These are phyloP conservation scores for Acacia concinna DNA, from an alignment of 331 rosid genomes.

Conservation along the genomic window DNA sequence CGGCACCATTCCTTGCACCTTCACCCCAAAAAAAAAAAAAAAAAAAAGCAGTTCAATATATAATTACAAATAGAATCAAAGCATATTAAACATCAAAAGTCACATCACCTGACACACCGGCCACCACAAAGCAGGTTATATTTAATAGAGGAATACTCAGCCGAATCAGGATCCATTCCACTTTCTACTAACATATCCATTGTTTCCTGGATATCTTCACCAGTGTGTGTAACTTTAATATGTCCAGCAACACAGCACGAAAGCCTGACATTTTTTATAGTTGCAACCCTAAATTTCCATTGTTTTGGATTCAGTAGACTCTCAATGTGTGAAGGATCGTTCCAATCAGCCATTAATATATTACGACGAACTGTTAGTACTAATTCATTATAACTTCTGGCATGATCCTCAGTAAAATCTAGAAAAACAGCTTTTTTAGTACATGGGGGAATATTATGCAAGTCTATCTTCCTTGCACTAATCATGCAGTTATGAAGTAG, in stretches of 20 bases:
- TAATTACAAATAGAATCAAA: conserved; percentile 12
- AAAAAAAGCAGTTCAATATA: conserved; percentile 21
- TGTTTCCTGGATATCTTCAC: conserved; percentile 97
- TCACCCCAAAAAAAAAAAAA: conserved; percentile 11
- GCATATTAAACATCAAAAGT: conserved; percentile 32
- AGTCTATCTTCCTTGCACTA: conserved; percentile 86
- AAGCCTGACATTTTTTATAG: conserved; percentile 79
- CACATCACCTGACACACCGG: conserved; percentile 71
- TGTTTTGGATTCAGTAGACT: conserved; percentile 91
- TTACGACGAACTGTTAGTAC: conserved; percentile 90
- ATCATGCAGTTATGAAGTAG: conserved; percentile 84
- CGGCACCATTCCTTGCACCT: conserved; percentile 98
- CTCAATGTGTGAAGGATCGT: conserved; percentile 94
- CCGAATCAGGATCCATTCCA: conserved; percentile 70
- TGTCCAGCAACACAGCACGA: conserved; percentile 99
- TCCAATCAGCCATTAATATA: conserved; percentile 98
- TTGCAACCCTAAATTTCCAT: conserved; percentile 82
- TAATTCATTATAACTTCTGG: conserved; percentile 88
- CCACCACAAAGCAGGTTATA: conserved; percentile 74
- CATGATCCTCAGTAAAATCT: conserved; percentile 82
- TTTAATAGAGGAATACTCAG: conserved; percentile 72
- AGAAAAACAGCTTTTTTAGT: conserved; percentile 64
- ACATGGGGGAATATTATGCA: conserved; percentile 88
- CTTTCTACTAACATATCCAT: conserved; percentile 79
- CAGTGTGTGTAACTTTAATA: conserved; percentile 92